These are phyloP conservation scores for Nicotiana noctiflora DNA, from an alignment of 257 asterid species.

Conservation along the genomic window DNA sequence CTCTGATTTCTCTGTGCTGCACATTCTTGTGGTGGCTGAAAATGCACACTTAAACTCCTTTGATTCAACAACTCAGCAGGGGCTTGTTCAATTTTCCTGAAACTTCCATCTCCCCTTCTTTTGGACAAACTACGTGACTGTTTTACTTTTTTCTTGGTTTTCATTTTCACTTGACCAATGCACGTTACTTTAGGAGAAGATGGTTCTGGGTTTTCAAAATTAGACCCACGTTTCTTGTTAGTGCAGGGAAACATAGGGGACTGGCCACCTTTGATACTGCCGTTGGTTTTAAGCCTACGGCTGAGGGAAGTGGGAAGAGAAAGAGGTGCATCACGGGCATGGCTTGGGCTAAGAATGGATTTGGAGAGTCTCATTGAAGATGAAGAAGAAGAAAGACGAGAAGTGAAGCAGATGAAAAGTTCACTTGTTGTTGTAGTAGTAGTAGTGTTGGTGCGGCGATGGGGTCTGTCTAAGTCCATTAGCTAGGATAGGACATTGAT, in stretches of 20 bases:
- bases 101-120: conserved; percentile 48
- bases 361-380: conserved; percentile 39
- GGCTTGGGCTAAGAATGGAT: conserved; percentile 44
- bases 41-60: conserved; percentile 32
- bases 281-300: conserved; percentile 65
- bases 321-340: conserved; percentile 47
- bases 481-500: background rate
- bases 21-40: conserved; percentile 42
- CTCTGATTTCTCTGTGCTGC: conserved; percentile 64
- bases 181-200: conserved; percentile 97
- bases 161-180: conserved; percentile 91
- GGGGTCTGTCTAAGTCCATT: conserved; percentile 58
- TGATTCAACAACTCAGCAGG: conserved; percentile 13
- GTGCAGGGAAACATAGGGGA: conserved; percentile 56
- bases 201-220: conserved; percentile 79
- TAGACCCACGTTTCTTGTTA: conserved; percentile 52
- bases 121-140: conserved; percentile 58
- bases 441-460: conserved; percentile 17
- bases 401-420: conserved; percentile 59
- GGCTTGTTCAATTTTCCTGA: conserved; percentile 38
- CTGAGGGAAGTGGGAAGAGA: conserved; percentile 71
- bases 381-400: conserved; percentile 36
- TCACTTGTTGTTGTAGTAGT: conserved; percentile 26
- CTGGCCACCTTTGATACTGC: conserved; percentile 72
- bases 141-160: conserved; percentile 68